Evolutionary conservation across 495 filamentous ascomycete species (phyloP).

Genomic region (Aspergillus nidulans): DNA sequence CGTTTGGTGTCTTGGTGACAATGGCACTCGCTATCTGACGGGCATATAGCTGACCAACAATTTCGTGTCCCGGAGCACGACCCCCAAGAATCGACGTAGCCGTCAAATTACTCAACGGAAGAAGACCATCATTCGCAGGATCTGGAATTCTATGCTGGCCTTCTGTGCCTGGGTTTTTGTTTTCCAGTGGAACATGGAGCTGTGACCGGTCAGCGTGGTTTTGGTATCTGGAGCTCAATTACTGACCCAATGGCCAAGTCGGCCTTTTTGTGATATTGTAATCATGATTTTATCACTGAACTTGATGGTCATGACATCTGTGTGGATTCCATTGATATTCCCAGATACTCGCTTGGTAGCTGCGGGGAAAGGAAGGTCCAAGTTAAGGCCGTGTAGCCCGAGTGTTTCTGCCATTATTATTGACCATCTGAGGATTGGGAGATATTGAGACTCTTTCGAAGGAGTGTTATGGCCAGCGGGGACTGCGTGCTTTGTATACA

Average conservation of each 20-base stretch:
- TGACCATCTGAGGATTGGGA: too few species aligned
- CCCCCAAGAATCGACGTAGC: conserved; percentile 88
- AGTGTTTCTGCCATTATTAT: conserved; percentile 28
- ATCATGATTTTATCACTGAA: conserved; percentile 93
- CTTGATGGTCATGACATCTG: conserved; percentile 62
- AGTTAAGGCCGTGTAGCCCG: conserved; percentile 28
- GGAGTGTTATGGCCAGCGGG: too few species aligned
- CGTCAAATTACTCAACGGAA: conserved; percentile 77
- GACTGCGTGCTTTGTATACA: background rate
- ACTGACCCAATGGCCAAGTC: conserved; percentile 86
- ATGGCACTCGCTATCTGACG: conserved; percentile 83
- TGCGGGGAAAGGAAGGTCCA: conserved; percentile 69
- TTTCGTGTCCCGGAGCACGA: conserved; percentile 71
- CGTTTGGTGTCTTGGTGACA: conserved; percentile 63
- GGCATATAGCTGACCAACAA: conserved; percentile 79
- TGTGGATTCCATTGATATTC: conserved; percentile 60
- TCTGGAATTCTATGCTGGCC: conserved; percentile 42
- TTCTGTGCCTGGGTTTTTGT: conserved; percentile 54
- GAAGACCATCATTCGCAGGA: conserved; percentile 53
- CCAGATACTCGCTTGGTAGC: conserved; percentile 61
- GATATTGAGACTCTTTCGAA: too few species aligned
- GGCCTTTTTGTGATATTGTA: conserved; percentile 80
- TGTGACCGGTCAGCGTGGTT: conserved; percentile 34
- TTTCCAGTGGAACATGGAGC: conserved; percentile 84
- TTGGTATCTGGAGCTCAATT: background rate